Base-by-base conservation (phyloP, 2,329 filamentous ascomycete genomes). In the Sporothrix luriei region DNA sequence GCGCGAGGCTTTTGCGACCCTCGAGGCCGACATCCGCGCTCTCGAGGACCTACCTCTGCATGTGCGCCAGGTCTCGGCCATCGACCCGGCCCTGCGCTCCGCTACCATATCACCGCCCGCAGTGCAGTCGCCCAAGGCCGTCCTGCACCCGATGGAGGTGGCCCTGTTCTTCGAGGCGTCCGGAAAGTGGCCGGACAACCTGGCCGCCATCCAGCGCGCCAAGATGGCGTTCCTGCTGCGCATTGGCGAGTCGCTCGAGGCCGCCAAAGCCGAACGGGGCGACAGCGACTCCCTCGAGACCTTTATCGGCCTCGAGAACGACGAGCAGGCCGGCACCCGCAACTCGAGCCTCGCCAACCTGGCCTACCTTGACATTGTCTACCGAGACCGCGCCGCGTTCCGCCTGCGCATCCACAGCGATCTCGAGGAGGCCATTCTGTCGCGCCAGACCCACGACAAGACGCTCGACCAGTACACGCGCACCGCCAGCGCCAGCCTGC, bases 81-180 rank as follows among this genome's bases (percentile, higher is more conserved):
- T 91, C 14, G 89, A 90, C 71, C 79, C 92, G 13, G 86, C 90
- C 68, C 84, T 97, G 9, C 89, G 94, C 52, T 94, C 91, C 73
- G 83, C 93, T 1, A 92, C 90, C 0, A 78, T 91, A 40, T 80
- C 82, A 11, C 74, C 82, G 24, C 88, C 88, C 0, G 73, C 78
- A 2, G 78, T 83, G 51, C 80, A 81, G 29, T 81, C 83, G 16
- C 79, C 81, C 65, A 83, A 82, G 24, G 80, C 79, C 0, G 74
- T 79, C 21, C 75, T 83, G 68, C 77, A 78, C 33, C 90, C 92
- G 0, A 90, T 94, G 73, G 90, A 96, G 74, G 86, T 96, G 43
- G 86, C 93, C 54, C 84, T 99, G 62, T 94, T 94, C 76, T 98
- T 99, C 75, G 95, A 99, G 80, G 92, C 91, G 4, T 98, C 95